A percentile compares a stretch with the other conserved stretches of the same genome.
phyloP scores from a whole-genome alignment of 352 stramenopile species.

The Phytophthora hybrid region DNA sequence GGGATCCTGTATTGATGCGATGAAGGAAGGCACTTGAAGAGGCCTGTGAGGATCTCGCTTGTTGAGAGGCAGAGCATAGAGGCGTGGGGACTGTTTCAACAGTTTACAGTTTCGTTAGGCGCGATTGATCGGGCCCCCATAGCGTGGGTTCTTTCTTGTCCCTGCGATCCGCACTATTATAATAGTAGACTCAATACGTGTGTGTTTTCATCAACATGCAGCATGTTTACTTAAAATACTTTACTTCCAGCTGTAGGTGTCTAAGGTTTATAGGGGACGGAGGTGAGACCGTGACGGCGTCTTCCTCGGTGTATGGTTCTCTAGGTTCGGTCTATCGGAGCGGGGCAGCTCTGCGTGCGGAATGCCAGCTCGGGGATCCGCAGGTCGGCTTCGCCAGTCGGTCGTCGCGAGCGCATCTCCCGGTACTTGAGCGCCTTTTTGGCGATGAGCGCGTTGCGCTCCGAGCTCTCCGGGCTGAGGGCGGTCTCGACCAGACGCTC shows the following conservation, averaged over 20 bases:
- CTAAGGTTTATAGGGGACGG: conserved; percentile 20
- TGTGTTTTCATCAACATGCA: background rate
- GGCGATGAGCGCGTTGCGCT: conserved; percentile 43
- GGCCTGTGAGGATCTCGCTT: background rate
- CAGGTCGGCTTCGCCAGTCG: conserved; percentile 5
- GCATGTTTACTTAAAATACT: conserved; percentile 20
- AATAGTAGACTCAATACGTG: too few relatives aligned
- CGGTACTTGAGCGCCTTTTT: conserved; percentile 47
- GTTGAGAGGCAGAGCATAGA: background rate
- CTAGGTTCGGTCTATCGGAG: conserved; percentile 4
- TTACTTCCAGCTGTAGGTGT: conserved; percentile 7
- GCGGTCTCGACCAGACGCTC: conserved; percentile 38
- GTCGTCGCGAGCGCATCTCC: conserved; percentile 34
- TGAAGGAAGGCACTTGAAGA: background rate
- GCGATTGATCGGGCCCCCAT: conserved; percentile 2
- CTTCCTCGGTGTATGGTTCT: background rate
- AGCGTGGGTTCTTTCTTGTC: background rate
- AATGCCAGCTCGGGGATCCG: background rate
- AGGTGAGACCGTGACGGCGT: background rate
- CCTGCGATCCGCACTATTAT: too few relatives aligned
- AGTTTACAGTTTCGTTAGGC: conserved; percentile 7
- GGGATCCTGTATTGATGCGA: background rate
- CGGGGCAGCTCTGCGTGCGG: conserved; percentile 35
- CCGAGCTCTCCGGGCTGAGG: conserved; percentile 37
- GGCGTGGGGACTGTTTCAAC: background rate